Conservation (phyloP, 345 rosid genomes). For the Populus deltoides region DNA sequence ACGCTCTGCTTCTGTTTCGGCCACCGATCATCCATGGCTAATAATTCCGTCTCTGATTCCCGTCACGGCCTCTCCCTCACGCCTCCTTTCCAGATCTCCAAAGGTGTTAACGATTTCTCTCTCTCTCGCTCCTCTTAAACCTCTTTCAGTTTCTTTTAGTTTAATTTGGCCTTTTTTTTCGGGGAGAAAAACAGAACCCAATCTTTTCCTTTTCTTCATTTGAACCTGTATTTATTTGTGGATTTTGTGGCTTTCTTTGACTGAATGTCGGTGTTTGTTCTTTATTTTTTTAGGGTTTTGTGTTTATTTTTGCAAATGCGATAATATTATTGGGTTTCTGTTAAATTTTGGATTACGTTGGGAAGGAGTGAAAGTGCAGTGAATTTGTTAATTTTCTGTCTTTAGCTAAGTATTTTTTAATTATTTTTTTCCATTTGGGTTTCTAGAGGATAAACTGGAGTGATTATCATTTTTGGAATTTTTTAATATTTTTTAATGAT, state of each 20-base stretch:
- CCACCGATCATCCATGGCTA: constrained; percentile 57
- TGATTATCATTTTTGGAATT: background rate
- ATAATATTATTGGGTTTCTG: background rate
- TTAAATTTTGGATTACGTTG: background rate
- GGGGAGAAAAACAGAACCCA: constrained; percentile 8
- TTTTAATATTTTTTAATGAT: background rate
- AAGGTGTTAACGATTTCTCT: constrained; percentile 39
- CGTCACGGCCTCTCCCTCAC: constrained; percentile 50
- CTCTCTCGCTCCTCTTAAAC: background rate
- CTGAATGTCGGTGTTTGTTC: background rate
- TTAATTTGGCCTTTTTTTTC: too few relatives aligned
- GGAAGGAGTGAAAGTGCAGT: background rate
- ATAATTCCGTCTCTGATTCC: constrained; percentile 46
- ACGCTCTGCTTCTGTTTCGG: constrained; percentile 2
- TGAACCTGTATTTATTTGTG: background rate
- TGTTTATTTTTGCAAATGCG: background rate
- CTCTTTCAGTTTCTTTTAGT: background rate
- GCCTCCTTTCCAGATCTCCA: constrained; percentile 78
- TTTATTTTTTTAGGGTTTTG: background rate
- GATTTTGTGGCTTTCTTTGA: background rate
- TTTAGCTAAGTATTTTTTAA: background rate
- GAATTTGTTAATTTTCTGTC: background rate
- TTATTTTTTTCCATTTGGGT: background rate
- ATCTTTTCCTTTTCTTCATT: background rate
- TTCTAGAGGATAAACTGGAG: background rate